A percentile compares a stretch with the other conserved stretches of the same genome.
Conservation (phyloP, 768 basidiomycete species). For the Lactifluus echinatus region DNA sequence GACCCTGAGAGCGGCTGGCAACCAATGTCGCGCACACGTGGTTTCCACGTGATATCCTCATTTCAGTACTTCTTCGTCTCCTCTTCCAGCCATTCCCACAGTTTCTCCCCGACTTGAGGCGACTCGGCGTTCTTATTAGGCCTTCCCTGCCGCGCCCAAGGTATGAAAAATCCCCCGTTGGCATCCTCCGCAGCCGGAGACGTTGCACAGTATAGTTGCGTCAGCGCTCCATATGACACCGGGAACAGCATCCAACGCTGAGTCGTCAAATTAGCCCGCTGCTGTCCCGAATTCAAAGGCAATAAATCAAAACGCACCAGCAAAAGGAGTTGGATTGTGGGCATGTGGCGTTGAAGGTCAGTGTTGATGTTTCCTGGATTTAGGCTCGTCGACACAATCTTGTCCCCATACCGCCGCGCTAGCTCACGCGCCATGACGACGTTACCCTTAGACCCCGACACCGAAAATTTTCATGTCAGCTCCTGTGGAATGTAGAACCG, state of each 20-base stretch:
- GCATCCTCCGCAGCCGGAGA: slow-evolving; percentile 30
- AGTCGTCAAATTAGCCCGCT: neutral
- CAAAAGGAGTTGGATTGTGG: neutral
- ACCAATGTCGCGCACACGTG: too few relatives aligned
- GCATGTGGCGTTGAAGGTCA: slow-evolving; percentile 7
- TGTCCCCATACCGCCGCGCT: slow-evolving; percentile 36
- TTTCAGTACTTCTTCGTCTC: slow-evolving; percentile 11
- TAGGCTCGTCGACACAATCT: slow-evolving; percentile 38
- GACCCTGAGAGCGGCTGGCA: neutral
- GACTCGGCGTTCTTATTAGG: slow-evolving; percentile 20
- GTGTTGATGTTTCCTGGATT: slow-evolving; percentile 29
- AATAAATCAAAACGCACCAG: neutral
- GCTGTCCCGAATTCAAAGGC: neutral
- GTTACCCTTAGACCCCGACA: slow-evolving; percentile 26
- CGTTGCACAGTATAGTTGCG: slow-evolving; percentile 38
- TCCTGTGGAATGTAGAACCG: too few relatives aligned
- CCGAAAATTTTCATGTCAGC: too few relatives aligned
- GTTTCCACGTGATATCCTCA: too few relatives aligned
- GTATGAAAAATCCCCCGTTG: slow-evolving; percentile 32
- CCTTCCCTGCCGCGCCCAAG: slow-evolving; percentile 24
- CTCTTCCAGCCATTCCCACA: slow-evolving; percentile 29
- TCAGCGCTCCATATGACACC: slow-evolving; percentile 31
- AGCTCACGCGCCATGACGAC: slow-evolving; percentile 39
- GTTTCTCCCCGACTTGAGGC: slow-evolving; percentile 22
- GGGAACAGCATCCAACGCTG: slow-evolving; percentile 1